phyloP scores from a whole-genome alignment of 2,329 filamentous ascomycete genomes.

The Huntiella bhutanensis region DNA sequence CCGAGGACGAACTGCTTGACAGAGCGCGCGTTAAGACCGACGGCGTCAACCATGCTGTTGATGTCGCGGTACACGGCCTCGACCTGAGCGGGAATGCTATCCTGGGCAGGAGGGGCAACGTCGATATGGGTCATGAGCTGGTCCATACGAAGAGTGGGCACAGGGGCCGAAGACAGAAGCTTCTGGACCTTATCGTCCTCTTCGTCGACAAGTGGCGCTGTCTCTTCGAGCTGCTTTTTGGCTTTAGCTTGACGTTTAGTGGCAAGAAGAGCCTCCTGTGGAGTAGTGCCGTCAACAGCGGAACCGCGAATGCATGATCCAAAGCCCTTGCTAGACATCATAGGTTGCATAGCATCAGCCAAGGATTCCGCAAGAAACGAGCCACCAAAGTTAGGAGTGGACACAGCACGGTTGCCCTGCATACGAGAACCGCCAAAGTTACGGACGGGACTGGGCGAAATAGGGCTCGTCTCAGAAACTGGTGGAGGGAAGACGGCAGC shows the following conservation, averaged over 20 bases:
- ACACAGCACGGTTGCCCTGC: conserved; percentile 36
- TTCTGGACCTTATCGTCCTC: conserved; percentile 50
- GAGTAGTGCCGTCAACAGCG: conserved; percentile 18
- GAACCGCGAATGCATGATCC: conserved; percentile 11
- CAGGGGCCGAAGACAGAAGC: conserved; percentile 39
- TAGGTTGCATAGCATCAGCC: conserved; percentile 29
- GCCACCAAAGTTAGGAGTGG: conserved; percentile 26
- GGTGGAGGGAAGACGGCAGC: conserved; percentile 22
- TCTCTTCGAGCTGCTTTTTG: conserved; percentile 37
- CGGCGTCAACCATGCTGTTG: conserved; percentile 83
- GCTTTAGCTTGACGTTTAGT: conserved; percentile 34
- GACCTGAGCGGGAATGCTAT: conserved; percentile 42
- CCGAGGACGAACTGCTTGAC: conserved; percentile 48
- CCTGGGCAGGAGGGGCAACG: conserved; percentile 30
- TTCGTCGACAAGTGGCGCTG: conserved; percentile 41
- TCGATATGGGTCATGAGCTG: conserved; percentile 48
- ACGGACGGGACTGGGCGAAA: conserved; percentile 55
- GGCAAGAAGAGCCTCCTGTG: conserved; percentile 29
- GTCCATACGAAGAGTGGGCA: conserved; percentile 43
- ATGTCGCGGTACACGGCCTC: conserved; percentile 59
- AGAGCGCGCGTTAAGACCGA: conserved; percentile 63
- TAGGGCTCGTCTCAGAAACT: conserved; percentile 35
- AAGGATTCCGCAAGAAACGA: conserved; percentile 23
- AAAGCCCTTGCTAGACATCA: conserved; percentile 1
- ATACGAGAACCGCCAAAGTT: conserved; percentile 32